Evolutionary conservation across 495 filamentous ascomycete species (phyloP).

Genomic region (Chlorociboria aeruginascens): DNA sequence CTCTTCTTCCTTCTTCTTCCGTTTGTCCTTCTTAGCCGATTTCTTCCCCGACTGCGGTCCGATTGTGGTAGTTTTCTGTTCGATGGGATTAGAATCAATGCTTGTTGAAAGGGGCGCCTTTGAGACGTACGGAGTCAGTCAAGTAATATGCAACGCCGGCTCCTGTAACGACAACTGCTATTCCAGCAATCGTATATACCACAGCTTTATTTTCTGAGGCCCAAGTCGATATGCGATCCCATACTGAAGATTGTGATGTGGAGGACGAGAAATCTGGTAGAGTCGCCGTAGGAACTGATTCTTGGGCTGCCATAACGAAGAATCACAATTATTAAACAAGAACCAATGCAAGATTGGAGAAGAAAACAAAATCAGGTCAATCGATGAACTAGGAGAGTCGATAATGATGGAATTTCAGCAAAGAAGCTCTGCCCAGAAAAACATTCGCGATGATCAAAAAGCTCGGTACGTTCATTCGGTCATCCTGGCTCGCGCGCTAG

Average conservation of each 20-base stretch:
- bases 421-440: conserved; percentile 2
- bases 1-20: conserved; percentile 33
- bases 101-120: background rate
- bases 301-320: conserved; percentile 13
- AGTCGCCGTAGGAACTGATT: conserved; percentile 3
- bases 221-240: conserved; percentile 85
- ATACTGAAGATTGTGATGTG: conserved; percentile 54
- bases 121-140: conserved; percentile 29
- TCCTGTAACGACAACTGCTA: conserved; percentile 78
- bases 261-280: conserved; percentile 22
- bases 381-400: background rate
- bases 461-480: background rate
- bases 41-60: conserved; percentile 24
- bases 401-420: conserved; percentile 1
- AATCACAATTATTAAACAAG: conserved; percentile 10
- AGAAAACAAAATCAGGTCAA: conserved; percentile 4
- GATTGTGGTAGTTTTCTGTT: conserved; percentile 18
- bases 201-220: conserved; percentile 88
- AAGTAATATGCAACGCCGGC: conserved; percentile 91
- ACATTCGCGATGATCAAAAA: conserved; percentile 4
- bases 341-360: conserved; percentile 5
- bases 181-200: conserved; percentile 91
- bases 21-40: conserved; percentile 53
- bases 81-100: conserved; percentile 16
- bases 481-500: no score